Evolutionary conservation across 148 eudicot species (phyloP).

Genomic region (Tetragonia tetragonoides): DNA sequence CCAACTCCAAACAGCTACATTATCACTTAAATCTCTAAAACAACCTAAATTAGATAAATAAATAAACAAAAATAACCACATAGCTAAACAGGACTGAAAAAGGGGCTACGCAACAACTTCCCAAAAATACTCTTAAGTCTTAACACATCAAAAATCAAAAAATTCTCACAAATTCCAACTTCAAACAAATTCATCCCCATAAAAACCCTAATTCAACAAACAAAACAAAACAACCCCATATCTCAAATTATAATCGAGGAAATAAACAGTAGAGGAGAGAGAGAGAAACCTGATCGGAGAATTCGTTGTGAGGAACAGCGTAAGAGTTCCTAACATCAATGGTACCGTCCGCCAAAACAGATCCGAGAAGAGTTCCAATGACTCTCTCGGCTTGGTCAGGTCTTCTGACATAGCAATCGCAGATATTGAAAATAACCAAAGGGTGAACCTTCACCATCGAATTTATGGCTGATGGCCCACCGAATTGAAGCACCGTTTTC

Average conservation of each 20-base stretch:
- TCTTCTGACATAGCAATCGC: constrained; percentile 82
- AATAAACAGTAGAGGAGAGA: neutral
- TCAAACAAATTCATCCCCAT: too few relatives aligned
- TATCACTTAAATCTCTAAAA: neutral
- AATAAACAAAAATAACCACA: too few relatives aligned
- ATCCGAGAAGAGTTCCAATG: constrained; percentile 89
- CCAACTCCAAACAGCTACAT: neutral
- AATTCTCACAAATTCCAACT: too few relatives aligned
- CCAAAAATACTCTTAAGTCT: too few relatives aligned
- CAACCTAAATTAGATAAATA: neutral
- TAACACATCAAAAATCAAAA: too few relatives aligned
- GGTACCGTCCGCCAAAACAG: constrained; percentile 76
- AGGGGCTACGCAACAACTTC: too few relatives aligned
- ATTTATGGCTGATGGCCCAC: constrained; percentile 39
- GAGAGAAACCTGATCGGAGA: constrained; percentile 71
- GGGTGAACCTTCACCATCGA: constrained; percentile 78
- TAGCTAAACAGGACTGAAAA: too few relatives aligned
- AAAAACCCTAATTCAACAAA: neutral
- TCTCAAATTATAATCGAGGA: neutral
- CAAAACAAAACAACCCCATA: neutral
- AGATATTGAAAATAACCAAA: constrained; percentile 78
- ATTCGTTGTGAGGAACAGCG: constrained; percentile 91
- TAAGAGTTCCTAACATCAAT: constrained; percentile 84
- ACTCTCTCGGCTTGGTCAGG: constrained; percentile 94
- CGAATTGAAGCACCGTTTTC: constrained; percentile 59